phyloP scores from a whole-genome alignment of 768 basidiomycete genomes.

The Boletus patriciae region DNA sequence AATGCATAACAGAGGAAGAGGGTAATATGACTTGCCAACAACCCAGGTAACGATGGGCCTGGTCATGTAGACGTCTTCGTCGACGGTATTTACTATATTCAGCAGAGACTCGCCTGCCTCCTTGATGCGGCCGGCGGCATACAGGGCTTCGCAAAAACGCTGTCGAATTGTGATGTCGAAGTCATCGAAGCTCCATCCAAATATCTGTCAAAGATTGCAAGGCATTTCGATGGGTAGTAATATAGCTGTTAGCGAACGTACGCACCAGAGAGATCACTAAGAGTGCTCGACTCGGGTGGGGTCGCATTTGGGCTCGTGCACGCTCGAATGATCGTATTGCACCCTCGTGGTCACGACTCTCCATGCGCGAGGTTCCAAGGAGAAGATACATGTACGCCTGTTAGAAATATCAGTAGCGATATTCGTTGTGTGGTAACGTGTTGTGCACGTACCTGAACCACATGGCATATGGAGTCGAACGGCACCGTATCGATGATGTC shows the following conservation, averaged over 20 bases:
- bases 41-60: no score
- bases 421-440: no score
- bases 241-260: background rate
- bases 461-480: background rate
- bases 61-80: no score
- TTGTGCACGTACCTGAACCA: background rate
- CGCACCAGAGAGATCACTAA: slow-evolving; percentile 1
- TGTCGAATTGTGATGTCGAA: no score
- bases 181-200: background rate
- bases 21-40: no score
- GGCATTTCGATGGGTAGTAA: no score
- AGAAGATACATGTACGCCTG: slow-evolving; percentile 1
- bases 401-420: background rate
- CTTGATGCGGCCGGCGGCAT: no score
- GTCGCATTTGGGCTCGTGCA: background rate
- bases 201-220: background rate
- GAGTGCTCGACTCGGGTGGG: background rate
- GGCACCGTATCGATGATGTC: background rate
- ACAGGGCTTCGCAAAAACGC: no score
- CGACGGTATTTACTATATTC: no score
- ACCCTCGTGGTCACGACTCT: background rate
- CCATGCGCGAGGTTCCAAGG: background rate
- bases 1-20: no score
- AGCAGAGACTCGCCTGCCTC: no score
- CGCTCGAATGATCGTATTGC: background rate